A percentile compares a stretch with the other conserved stretches of the same genome.
These are phyloP conservation scores for Penicillium fuscoglaucum DNA, from an alignment of 2,329 filamentous ascomycete genomes.

Conservation along the genomic window DNA sequence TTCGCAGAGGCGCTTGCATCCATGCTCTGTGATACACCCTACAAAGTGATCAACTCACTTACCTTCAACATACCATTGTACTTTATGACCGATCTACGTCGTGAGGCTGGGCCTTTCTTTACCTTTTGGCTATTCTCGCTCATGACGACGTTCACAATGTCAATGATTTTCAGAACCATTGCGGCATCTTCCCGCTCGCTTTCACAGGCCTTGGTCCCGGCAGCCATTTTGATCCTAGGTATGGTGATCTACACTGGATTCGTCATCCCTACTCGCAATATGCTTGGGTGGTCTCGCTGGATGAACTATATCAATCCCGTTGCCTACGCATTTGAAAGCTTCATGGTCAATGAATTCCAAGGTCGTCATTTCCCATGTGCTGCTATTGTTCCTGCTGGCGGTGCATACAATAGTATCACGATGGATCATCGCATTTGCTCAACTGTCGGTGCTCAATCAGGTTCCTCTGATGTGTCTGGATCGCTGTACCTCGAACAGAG, in stretches of 20 bases:
- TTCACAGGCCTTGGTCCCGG: conserved; percentile 58
- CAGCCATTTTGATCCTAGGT: conserved; percentile 51
- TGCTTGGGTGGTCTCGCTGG: conserved; percentile 80
- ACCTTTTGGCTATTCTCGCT: conserved; percentile 79
- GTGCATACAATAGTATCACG: background rate
- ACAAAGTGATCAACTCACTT: conserved; percentile 73
- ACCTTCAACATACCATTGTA: conserved; percentile 79
- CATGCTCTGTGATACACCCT: conserved; percentile 83
- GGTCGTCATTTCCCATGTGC: background rate
- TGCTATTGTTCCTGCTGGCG: background rate
- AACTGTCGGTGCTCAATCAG: background rate
- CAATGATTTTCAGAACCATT: conserved; percentile 81
- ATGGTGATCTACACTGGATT: conserved; percentile 54
- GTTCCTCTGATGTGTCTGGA: background rate
- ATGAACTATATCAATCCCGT: conserved; percentile 79
- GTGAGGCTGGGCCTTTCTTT: conserved; percentile 76
- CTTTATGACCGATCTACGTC: conserved; percentile 80
- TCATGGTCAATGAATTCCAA: background rate
- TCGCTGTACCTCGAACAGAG: background rate
- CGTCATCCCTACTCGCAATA: conserved; percentile 54
- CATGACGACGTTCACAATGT: conserved; percentile 72
- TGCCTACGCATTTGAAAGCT: conserved; percentile 55
- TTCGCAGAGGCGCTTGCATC: conserved; percentile 84
- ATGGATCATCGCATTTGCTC: background rate
- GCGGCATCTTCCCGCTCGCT: conserved; percentile 71